Base-by-base conservation (phyloP, 2,329 filamentous ascomycete species). In the Aureobasidium uvarum region DNA sequence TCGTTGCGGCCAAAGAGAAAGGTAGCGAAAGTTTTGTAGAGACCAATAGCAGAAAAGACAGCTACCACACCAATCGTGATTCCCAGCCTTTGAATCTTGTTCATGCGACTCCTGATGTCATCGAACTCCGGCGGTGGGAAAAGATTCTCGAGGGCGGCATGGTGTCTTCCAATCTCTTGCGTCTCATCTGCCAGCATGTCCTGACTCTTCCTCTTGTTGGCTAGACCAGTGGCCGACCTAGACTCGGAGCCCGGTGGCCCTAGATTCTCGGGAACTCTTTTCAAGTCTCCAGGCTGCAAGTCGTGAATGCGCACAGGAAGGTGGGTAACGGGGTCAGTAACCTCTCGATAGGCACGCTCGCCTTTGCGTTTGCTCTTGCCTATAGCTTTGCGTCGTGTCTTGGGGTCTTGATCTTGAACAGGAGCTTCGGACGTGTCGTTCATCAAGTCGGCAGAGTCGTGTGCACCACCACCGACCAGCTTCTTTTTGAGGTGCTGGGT, bases 321-420 rank as follows among this genome's bases (percentile, higher is more conserved):
- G 75, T 91, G 89, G 1, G 89, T 91, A 45, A 91, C 82, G 0
- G 88, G 88, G 71, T 91, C 89, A 1, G 88, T 91, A 54, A 91
- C 88, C 72, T 89, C 81, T 66, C 83, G 78, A 66, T 82, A 80
- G 31, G 81, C 79, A 36, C 79, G 76, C 66, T 82, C 79, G 36
- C 79, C 76, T 52, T 74, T 77, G 66, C 75, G 76, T 52, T 74
- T 77, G 66, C 75, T 76, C 66, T 82, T 79, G 71, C 83, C 81
- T 77, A 83, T 79, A 14, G 73, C 69, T 72, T 83, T 83, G 45
- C 81, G 74, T 66, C 79, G 78, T 67, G 80, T 74, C 70, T 79
- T 81, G 0, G 81, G 79, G 65, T 82, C 76, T 10, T 33, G 43
- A 16, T 74, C 74, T 16, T 68, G 69, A 28, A 76, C 67, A 4